Percentiles rank a stretch among this genome's conserved stretches.
Evolutionary conservation across 257 asterid species (phyloP).

Genomic region (Eustoma russellianum): DNA sequence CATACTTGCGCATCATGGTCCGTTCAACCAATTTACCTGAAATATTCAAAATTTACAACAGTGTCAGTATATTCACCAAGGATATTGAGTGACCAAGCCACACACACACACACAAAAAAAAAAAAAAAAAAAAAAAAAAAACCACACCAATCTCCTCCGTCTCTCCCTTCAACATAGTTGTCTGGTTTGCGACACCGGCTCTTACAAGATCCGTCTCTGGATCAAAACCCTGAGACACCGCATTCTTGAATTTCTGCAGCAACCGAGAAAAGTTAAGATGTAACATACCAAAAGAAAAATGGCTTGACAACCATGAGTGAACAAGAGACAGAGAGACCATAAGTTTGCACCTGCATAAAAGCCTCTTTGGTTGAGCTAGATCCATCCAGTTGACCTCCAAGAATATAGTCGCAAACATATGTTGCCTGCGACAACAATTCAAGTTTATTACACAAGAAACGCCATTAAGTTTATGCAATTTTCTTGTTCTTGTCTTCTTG

Average conservation of each 20-base stretch:
- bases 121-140: too few relatives aligned
- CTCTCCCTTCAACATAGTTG: conserved; percentile 98
- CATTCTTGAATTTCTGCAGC: conserved; percentile 79
- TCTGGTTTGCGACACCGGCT: conserved; percentile 96
- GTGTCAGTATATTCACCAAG: conserved; percentile 2
- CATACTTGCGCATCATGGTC: conserved; percentile 80
- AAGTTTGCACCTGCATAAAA: conserved; percentile 60
- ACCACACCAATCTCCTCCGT: conserved; percentile 93
- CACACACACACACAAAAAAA: too few relatives aligned
- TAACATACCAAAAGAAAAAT: conserved; percentile 6
- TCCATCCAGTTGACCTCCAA: conserved; percentile 90
- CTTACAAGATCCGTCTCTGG: conserved; percentile 75
- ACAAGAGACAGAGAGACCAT: not conserved
- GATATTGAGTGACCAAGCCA: conserved; percentile 5
- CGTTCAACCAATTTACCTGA: conserved; percentile 52
- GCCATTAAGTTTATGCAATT: not conserved
- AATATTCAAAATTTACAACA: conserved; percentile 13
- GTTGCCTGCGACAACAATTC: conserved; percentile 50
- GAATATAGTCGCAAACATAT: conserved; percentile 85
- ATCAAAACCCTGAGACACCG: conserved; percentile 82
- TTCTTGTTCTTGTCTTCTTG: not conserved
- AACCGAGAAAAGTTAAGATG: conserved; percentile 14
- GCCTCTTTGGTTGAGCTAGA: conserved; percentile 97
- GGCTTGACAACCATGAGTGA: not conserved
- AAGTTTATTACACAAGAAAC: conserved; percentile 1